Conservation (phyloP, 345 rosid species). For the Syzygium oleosum region DNA sequence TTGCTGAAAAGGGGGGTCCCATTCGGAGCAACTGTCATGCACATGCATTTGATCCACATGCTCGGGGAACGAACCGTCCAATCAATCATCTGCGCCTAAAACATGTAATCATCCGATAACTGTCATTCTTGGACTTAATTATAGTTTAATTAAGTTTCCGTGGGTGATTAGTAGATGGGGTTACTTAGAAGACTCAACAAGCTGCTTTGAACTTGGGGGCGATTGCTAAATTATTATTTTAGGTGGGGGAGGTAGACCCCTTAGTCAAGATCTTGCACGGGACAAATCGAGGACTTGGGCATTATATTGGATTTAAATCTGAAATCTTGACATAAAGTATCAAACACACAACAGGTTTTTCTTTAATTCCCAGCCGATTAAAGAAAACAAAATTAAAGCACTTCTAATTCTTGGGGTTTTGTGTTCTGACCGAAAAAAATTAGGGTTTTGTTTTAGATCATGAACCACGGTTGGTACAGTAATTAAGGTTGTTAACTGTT, state of each 20-base stretch:
- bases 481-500: background rate
- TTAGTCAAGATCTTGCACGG: background rate
- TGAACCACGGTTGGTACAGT: background rate
- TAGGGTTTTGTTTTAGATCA: background rate
- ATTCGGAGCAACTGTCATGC: slow-evolving; percentile 14
- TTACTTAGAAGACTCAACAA: background rate
- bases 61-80: background rate
- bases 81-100: background rate
- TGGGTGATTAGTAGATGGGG: slow-evolving; percentile 2
- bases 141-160: background rate
- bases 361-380: background rate
- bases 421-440: background rate
- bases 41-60: slow-evolving; percentile 16
- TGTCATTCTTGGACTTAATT: background rate
- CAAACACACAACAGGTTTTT: background rate
- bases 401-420: background rate
- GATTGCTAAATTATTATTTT: background rate
- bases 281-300: background rate
- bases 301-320: background rate
- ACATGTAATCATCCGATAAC: background rate
- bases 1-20: slow-evolving; percentile 10
- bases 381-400: background rate
- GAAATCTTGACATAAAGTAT: background rate
- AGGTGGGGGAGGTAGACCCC: background rate
- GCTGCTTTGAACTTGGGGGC: background rate